Base-by-base conservation (phyloP, 2,329 filamentous ascomycete species). In the Trichoderma atroviride region DNA sequence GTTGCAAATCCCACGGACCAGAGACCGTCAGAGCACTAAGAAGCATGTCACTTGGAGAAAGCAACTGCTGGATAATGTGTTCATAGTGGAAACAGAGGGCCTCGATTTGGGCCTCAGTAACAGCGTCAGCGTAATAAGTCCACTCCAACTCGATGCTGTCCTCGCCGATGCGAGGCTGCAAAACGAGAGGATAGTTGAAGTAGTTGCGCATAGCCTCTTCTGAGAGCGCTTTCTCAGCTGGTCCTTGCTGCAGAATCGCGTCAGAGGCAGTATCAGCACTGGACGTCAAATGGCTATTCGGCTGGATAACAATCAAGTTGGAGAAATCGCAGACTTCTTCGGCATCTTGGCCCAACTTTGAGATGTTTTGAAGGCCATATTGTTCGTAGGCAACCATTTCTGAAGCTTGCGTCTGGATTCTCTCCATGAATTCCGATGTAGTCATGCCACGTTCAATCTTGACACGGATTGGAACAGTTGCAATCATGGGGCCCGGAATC, bases 181-280 rank as follows among this genome's bases (percentile, higher is more conserved):
- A 43, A 29, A 72, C 71, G 22, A 72, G 70, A 10, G 70, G 71
- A 27, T 72, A 72, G 35, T 71, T 72, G 27, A 72, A 72, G 58
- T 72, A 72, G 60, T 70, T 69, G 6, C 62, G 53, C 67, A 71
- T 65, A 13, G 70, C 59, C 5, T 71, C 70, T 50, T 70, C 67
- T 13, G 67, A 69, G 19, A 69, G 29, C 57, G 67, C 59, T 37
- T 65, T 69, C 22, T 69, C 67, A 22, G n/a, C 27, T 9, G 27
- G 19, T 3, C 67, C 67, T 4, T 69, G 59, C 9, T 69, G 67
- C 33, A 69, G 10, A 5, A 69, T 69, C n/a, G 67, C 67, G 27
- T 69, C 67, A 52, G 59, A 50, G 7, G 67, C 59, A 24, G 67
- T 69, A 52, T 69, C 60, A 7, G 50, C 59, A 11, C 57, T 47